Percentiles rank a stretch among this genome's conserved stretches.
These are phyloP conservation scores for Colletotrichum sp. DNA, from an alignment of 2,329 filamentous ascomycete genomes.

Conservation along the genomic window DNA sequence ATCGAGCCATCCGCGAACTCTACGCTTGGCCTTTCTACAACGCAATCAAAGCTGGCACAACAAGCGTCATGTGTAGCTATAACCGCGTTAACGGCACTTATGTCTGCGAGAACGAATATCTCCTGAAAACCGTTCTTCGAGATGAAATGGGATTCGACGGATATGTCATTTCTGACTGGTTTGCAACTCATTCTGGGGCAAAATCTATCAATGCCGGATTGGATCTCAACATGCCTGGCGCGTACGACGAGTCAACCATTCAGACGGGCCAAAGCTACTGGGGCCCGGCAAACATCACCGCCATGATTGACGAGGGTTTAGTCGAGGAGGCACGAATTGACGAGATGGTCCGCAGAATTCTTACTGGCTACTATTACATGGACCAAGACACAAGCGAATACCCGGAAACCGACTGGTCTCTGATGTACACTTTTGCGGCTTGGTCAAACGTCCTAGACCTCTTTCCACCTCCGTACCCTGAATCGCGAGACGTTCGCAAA, in stretches of 20 bases:
- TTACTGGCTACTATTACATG: constrained; percentile 63
- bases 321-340: constrained; percentile 67
- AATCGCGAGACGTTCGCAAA: constrained; percentile 57
- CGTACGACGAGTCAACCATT: constrained; percentile 36
- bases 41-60: constrained; percentile 68
- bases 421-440: not conserved
- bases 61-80: constrained; percentile 75
- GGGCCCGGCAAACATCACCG: constrained; percentile 59
- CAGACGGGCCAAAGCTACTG: constrained; percentile 62
- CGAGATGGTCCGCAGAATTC: constrained; percentile 70
- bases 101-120: constrained; percentile 67
- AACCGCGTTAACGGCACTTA: constrained; percentile 74
- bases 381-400: constrained; percentile 52
- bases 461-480: constrained; percentile 41
- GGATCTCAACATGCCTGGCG: constrained; percentile 84
- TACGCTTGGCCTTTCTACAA: constrained; percentile 74
- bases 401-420: constrained; percentile 39
- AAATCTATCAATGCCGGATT: constrained; percentile 70
- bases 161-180: constrained; percentile 68
- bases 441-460: not conserved
- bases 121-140: constrained; percentile 70
- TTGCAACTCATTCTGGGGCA: constrained; percentile 75
- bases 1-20: constrained; percentile 71
- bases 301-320: constrained; percentile 60
- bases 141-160: constrained; percentile 75